Percentiles rank a stretch among this genome's conserved stretches.
Conservation (phyloP, 225 moss, liverwort and hornwort species). For the Sphagnum contortum region DNA sequence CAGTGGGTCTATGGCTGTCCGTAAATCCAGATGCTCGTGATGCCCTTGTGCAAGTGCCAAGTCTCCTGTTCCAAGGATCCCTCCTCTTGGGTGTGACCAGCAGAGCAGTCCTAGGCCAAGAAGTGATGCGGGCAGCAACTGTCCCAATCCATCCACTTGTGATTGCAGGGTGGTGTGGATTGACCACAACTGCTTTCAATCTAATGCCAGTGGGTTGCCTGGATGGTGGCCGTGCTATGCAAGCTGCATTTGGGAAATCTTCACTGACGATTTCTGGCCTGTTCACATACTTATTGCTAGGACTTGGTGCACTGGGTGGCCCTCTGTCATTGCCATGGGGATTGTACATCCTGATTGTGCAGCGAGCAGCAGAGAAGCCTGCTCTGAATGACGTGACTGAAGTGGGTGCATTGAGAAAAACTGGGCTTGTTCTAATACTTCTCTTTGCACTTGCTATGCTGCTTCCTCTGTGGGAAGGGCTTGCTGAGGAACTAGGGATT, state of each 20-base stretch:
- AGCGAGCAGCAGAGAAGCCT: conserved; percentile 82
- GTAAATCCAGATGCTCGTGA: conserved; percentile 64
- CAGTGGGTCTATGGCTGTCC: conserved; percentile 69
- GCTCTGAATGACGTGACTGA: conserved; percentile 81
- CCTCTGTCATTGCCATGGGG: conserved; percentile 94
- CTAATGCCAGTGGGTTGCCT: conserved; percentile 89
- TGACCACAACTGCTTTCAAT: conserved; percentile 94
- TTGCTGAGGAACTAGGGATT: conserved; percentile 88
- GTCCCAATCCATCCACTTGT: conserved; percentile 89
- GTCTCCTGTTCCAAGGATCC: conserved; percentile 85
- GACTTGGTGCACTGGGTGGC: conserved; percentile 83
- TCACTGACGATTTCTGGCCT: conserved; percentile 71
- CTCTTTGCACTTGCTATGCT: conserved; percentile 70
- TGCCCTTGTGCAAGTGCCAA: conserved; percentile 90
- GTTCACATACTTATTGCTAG: conserved; percentile 71
- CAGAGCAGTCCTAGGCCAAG: conserved; percentile 53
- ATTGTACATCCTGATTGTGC: conserved; percentile 83
- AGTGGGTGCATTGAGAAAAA: conserved; percentile 66
- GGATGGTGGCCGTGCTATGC: conserved; percentile 88
- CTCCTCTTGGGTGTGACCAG: conserved; percentile 65
- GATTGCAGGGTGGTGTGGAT: conserved; percentile 94
- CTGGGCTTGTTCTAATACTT: conserved; percentile 41
- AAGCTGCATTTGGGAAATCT: conserved; percentile 76
- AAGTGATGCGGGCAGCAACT: conserved; percentile 67
- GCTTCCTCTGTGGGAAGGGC: conserved; percentile 86